Conservation (phyloP, 805 yeast genomes). For the Hanseniaspora occidentalis region DNA sequence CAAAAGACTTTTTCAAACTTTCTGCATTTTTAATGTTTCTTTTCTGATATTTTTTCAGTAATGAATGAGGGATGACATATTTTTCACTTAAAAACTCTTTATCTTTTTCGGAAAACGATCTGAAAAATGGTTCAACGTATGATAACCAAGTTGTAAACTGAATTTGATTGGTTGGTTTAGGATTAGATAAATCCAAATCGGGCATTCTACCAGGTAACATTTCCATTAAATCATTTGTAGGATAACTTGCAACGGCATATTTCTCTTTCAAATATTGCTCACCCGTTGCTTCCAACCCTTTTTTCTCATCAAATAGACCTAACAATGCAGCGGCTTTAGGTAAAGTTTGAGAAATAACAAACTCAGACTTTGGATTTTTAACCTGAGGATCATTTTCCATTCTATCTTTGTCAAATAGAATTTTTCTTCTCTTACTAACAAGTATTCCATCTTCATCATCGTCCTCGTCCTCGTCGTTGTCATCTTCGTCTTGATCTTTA, state of each 20-base stretch:
- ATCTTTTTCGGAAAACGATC: conserved; percentile 73
- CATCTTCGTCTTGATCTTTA: conserved; percentile 8
- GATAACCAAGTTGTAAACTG: conserved; percentile 81
- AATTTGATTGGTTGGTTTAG: conserved; percentile 81
- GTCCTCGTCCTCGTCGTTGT: conserved; percentile 10
- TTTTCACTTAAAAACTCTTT: conserved; percentile 55
- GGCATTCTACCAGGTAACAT: conserved; percentile 84
- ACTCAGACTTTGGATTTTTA: conserved; percentile 65
- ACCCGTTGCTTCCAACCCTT: conserved; percentile 54
- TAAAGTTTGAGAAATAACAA: conserved; percentile 55
- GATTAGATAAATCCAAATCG: conserved; percentile 68
- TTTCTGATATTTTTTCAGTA: conserved; percentile 18
- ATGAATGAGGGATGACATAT: conserved; percentile 38
- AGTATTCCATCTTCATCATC: conserved; percentile 5
- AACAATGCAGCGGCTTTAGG: conserved; percentile 53
- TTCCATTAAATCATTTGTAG: conserved; percentile 60
- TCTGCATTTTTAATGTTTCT: not conserved
- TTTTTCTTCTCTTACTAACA: conserved; percentile 12
- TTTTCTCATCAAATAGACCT: conserved; percentile 48
- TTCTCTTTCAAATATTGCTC: conserved; percentile 61
- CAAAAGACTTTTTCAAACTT: conserved; percentile 13
- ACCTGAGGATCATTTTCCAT: conserved; percentile 45
- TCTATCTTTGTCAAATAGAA: conserved; percentile 10
- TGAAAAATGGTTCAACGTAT: conserved; percentile 74
- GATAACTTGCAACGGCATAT: conserved; percentile 86